Conservation (phyloP, 768 basidiomycete species). For the Pholiota microspora region DNA sequence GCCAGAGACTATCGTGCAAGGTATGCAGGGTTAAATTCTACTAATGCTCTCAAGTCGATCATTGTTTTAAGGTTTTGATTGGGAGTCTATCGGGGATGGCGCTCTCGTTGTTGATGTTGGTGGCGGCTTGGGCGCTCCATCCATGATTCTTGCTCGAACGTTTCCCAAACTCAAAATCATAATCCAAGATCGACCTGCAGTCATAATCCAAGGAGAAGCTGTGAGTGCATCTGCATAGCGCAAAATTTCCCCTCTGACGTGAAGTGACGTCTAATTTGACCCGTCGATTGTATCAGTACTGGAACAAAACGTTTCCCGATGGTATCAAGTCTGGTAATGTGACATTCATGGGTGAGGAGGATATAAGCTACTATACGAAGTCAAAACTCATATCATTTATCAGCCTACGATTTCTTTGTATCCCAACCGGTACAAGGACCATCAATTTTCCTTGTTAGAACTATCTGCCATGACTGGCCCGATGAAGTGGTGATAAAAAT, state of each 20-base stretch:
- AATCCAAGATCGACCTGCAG: background rate
- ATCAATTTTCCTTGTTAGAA: conserved; percentile 32
- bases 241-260: background rate
- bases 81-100: conserved; percentile 18
- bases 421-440: conserved; percentile 32
- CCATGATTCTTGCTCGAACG: conserved; percentile 17
- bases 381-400: background rate
- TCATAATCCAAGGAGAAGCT: background rate
- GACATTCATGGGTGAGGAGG: background rate
- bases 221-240: background rate
- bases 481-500: conserved; percentile 28
- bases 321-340: background rate
- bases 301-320: background rate
- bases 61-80: conserved; percentile 19
- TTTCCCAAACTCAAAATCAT: background rate
- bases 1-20: conserved; percentile 16
- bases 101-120: conserved; percentile 29
- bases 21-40: conserved; percentile 1
- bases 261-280: too few relatives aligned
- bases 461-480: conserved; percentile 39
- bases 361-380: background rate
- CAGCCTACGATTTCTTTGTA: conserved; percentile 35
- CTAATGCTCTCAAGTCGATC: background rate
- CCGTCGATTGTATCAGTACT: background rate
- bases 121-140: conserved; percentile 25